Conservation (phyloP, 371 early-diverging fungal genomes). For the Mortierella sp. region DNA sequence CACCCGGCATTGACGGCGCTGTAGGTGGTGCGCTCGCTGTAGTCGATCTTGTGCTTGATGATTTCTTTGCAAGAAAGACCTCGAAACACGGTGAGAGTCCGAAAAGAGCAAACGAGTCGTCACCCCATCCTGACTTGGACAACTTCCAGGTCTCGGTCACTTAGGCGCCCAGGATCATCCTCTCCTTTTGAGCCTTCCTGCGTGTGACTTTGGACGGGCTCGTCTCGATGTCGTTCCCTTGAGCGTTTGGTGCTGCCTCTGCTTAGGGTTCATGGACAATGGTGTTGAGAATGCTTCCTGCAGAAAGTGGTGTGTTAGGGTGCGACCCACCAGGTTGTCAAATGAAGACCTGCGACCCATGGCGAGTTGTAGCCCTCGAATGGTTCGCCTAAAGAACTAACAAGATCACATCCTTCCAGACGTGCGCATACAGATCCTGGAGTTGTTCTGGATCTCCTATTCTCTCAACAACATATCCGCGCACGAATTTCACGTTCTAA, state of each 20-base stretch:
- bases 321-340: conserved; percentile 19
- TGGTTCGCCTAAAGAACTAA: too few relatives aligned
- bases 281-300: conserved; percentile 17
- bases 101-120: conserved; percentile 64
- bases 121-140: conserved; percentile 70
- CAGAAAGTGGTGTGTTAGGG: conserved; percentile 9
- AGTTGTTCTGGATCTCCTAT: too few relatives aligned
- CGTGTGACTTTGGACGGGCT: not conserved
- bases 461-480: too few relatives aligned
- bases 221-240: not conserved
- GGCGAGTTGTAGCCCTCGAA: not conserved
- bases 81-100: conserved; percentile 71
- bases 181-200: conserved; percentile 24
- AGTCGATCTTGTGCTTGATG: conserved; percentile 9
- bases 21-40: not conserved
- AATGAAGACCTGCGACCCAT: conserved; percentile 25
- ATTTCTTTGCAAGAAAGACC: conserved; percentile 59
- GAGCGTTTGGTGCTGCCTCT: not conserved
- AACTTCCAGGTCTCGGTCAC: too few relatives aligned
- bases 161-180: too few relatives aligned
- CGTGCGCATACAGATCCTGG: too few relatives aligned
- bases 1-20: not conserved
- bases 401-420: too few relatives aligned
- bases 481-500: too few relatives aligned
- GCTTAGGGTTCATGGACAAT: conserved; percentile 13